phyloP scores from a whole-genome alignment of 2,329 filamentous ascomycete species.

The Pezicula radicicola region DNA sequence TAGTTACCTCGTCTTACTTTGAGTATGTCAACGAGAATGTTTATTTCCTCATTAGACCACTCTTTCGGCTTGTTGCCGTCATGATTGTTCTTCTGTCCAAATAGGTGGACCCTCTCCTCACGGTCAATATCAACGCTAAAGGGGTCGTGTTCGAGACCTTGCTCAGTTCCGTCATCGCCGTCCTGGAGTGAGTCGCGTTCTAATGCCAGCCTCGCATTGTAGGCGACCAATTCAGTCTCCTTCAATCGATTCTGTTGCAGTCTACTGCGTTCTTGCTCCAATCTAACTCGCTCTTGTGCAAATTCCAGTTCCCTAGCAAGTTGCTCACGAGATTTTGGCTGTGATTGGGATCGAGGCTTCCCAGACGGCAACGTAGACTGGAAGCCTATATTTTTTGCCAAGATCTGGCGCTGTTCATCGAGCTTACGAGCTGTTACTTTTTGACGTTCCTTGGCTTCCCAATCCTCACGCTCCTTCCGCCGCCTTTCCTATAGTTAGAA shows the following conservation, averaged over 20 bases:
- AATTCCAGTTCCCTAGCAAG: neutral
- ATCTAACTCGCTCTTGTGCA: neutral
- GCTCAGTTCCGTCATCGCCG: neutral
- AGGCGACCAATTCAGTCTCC: neutral
- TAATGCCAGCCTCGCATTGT: neutral
- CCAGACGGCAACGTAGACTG: neutral
- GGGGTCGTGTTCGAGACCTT: neutral
- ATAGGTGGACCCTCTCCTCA: neutral
- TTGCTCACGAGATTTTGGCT: neutral
- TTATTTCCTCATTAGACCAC: neutral
- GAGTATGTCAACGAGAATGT: neutral
- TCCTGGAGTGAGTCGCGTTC: neutral
- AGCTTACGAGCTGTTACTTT: too few relatives aligned
- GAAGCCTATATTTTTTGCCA: neutral
- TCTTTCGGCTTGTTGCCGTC: neutral
- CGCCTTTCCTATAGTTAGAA: neutral
- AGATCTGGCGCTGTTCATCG: neutral
- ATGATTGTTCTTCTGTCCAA: neutral
- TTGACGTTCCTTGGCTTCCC: too few relatives aligned
- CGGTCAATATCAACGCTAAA: neutral
- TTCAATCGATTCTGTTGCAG: neutral
- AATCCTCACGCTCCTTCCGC: neutral
- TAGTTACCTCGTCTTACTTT: neutral
- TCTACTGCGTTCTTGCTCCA: neutral
- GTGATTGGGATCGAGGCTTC: neutral